Base-by-base conservation (phyloP, 2,329 filamentous ascomycete species). In the Colletotrichum abscissum region DNA sequence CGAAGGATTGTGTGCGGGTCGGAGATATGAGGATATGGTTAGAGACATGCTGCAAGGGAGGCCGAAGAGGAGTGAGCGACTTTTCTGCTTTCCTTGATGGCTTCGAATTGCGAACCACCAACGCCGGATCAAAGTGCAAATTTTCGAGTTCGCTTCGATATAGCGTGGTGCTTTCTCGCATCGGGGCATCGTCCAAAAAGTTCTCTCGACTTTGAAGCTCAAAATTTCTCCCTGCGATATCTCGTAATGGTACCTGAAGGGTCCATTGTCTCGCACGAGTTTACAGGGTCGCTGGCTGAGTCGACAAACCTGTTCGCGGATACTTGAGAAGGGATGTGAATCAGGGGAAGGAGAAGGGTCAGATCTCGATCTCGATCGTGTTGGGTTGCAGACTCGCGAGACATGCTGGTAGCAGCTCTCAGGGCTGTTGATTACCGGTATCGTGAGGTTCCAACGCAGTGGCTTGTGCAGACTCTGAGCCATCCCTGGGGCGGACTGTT, bases 31-130 rank as follows among this genome's bases (percentile, higher is more conserved):
- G 67, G 33, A 28, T 28, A 26, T 57, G 55, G 35, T 58, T 22
- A 54, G 38, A 56, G 33, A 33, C 33, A 52, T 38, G n/a, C 69
- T 73, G 67, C 55, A 73, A 73, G 70, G 70, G 70, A 66, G 55
- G 24, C 38, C 8, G 42, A 14, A 42, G 56, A 56, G 33, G 56
- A 56, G 56, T 26, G 28, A 42, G 56, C 33, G 55, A 12, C 56
- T 62, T 62, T 67, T 24, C 38, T 14, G 12, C 14, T 33, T 30
- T 35, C 55, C 12, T 19, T 11, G 35, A 12, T 24, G 12, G 24
- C 12, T 38, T 24, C 19, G 56, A 35, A 35, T 28, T 35, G 14
- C 30, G 33, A 19, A 9, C 19, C 42, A 22, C 46, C 26, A 28
- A 63, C 26, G 62, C 16, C n/a, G 8, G 30, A 26, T 30, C 22